phyloP scores from a whole-genome alignment of 1,284 basidiomycete species.

The Boletus sp. region DNA sequence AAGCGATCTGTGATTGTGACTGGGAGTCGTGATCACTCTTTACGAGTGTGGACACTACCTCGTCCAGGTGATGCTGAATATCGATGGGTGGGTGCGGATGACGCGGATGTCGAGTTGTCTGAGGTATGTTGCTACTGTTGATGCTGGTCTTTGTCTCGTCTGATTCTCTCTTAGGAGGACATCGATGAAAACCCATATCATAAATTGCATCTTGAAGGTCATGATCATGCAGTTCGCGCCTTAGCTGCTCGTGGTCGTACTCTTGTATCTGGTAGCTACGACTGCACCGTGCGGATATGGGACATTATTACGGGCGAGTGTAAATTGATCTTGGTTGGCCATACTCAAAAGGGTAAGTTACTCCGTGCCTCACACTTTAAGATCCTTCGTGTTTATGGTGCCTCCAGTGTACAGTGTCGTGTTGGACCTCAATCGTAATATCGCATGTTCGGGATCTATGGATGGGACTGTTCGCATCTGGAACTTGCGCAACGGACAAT shows the following conservation, averaged over 20 bases:
- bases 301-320: slow-evolving; percentile 87
- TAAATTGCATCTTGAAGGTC: slow-evolving; percentile 78
- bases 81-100: slow-evolving; percentile 67
- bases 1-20: slow-evolving; percentile 89
- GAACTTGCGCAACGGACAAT: slow-evolving; percentile 80
- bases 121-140: slow-evolving; percentile 50
- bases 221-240: slow-evolving; percentile 88
- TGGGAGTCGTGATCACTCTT: slow-evolving; percentile 86
- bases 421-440: slow-evolving; percentile 78
- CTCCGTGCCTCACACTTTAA: not conserved
- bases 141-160: slow-evolving; percentile 4
- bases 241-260: slow-evolving; percentile 88
- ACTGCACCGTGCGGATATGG: slow-evolving; percentile 92
- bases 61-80: slow-evolving; percentile 75
- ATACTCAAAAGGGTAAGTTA: slow-evolving; percentile 82
- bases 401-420: slow-evolving; percentile 85
- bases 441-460: slow-evolving; percentile 95
- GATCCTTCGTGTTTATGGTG: slow-evolving; percentile 4
- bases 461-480: slow-evolving; percentile 94
- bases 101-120: slow-evolving; percentile 62
- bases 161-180: slow-evolving; percentile 48
- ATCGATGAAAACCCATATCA: slow-evolving; percentile 90
- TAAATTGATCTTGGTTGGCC: slow-evolving; percentile 78
- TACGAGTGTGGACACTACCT: slow-evolving; percentile 90
- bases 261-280: slow-evolving; percentile 94